These are phyloP conservation scores for Moniliophthora roreri DNA, from an alignment of 1,284 basidiomycete species.

Conservation along the genomic window DNA sequence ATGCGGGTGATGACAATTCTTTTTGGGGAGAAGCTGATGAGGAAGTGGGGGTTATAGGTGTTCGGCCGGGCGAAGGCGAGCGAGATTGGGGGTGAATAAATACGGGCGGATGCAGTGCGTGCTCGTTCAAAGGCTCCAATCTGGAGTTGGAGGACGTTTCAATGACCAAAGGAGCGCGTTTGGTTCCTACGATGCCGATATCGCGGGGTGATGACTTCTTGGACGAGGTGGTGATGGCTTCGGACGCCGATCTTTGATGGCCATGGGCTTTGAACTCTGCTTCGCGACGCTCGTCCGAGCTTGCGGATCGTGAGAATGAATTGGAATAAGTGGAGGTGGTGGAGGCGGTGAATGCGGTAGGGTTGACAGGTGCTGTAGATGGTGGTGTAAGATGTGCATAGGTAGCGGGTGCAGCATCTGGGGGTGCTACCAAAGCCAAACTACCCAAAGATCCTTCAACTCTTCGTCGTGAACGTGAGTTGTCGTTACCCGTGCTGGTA, in stretches of 20 bases:
- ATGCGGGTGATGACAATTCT: too few relatives aligned
- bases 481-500: slow-evolving; percentile 20
- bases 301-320: slow-evolving; percentile 10
- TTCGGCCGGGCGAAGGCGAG: slow-evolving; percentile 40
- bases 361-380: slow-evolving; percentile 40
- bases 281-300: slow-evolving; percentile 8
- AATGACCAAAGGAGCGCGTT: slow-evolving; percentile 19
- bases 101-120: slow-evolving; percentile 35
- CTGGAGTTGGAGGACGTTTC: slow-evolving; percentile 17
- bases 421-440: slow-evolving; percentile 65
- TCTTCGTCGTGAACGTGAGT: slow-evolving; percentile 42
- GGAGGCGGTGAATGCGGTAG: slow-evolving; percentile 18
- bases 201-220: slow-evolving; percentile 43
- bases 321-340: not conserved
- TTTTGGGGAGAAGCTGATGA: slow-evolving; percentile 25
- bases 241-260: slow-evolving; percentile 49
- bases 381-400: slow-evolving; percentile 53
- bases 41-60: slow-evolving; percentile 30
- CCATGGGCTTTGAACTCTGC: slow-evolving; percentile 8
- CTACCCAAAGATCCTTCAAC: slow-evolving; percentile 46
- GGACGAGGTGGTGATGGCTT: slow-evolving; percentile 36
- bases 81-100: slow-evolving; percentile 54
- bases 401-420: slow-evolving; percentile 57
- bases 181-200: slow-evolving; percentile 55
- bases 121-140: slow-evolving; percentile 13